Evolutionary conservation across 106 monocot species (phyloP).

Genomic region (Chionographis japonica): DNA sequence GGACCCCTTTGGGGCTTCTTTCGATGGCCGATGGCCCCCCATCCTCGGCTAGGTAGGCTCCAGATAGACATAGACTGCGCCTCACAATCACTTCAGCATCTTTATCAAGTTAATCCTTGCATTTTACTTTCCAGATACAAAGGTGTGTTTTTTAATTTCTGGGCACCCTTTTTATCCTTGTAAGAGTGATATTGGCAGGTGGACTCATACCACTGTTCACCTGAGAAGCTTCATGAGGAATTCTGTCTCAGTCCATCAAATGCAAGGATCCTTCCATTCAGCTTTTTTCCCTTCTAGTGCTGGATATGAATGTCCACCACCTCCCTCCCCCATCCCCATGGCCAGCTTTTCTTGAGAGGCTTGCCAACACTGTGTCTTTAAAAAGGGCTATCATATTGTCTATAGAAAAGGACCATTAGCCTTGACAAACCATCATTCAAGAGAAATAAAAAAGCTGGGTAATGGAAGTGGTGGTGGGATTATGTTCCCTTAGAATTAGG

Average conservation of each 20-base stretch:
- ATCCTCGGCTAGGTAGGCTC: too few species aligned
- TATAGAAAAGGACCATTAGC: neutral
- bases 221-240: conserved; percentile 4
- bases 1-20: too few species aligned
- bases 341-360: conserved; percentile 1
- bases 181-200: neutral
- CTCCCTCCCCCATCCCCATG: neutral
- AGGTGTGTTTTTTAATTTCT: too few species aligned
- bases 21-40: too few species aligned
- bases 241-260: neutral
- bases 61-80: too few species aligned
- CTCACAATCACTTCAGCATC: too few species aligned
- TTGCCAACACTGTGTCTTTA: neutral
- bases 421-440: neutral
- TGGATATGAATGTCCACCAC: neutral
- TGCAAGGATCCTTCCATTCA: conserved; percentile 11
- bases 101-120: too few species aligned
- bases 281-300: neutral
- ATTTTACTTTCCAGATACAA: too few species aligned
- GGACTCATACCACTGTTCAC: neutral
- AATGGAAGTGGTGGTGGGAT: conserved; percentile 2
- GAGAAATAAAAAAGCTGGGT: neutral
- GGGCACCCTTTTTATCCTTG: neutral
- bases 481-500: conserved; percentile 6
- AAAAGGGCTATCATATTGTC: conserved; percentile 10